Evolutionary conservation across 2,329 filamentous ascomycete genomes (phyloP), one percentile per base, ranked within the genome.

Genomic region (Neonectria hederae): DNA sequence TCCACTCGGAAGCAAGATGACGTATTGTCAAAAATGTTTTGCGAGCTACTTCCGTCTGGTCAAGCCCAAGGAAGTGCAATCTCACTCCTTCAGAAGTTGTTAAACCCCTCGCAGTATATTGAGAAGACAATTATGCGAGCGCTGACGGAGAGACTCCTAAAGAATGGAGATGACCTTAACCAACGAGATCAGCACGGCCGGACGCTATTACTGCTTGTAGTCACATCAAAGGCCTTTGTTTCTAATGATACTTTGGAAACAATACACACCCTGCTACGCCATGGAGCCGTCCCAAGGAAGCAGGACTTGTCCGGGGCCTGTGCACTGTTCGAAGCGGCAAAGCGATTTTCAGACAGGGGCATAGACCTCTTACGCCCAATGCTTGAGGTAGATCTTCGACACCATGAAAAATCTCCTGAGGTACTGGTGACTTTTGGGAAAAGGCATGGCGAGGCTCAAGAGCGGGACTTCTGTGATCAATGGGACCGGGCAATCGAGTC

Each of bases 211-310:
- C 2, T 59, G 19, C 3, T 35, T 3, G 19, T 57, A 10, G 38
- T 49, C 14, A 5, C 1, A 26, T n/a, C 10, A 1, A 13, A 14
- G 4, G 3, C 7, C 24, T 13, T 7, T 7, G 17, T 11, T 2
- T 7, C 17, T 48, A 5, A 1, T 5, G 3, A 8, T 10, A 7
- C 22, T 9, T 5, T n/a, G 19, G 17, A n/a, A 4, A 9, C 7
- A 13, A n/a, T 57, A 11, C 4, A 1, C n/a, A 7, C 40, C 11
- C 40, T 60, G 3, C 7, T 10, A 1, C 21, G 35, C 13, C 17
- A 38, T n/a, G 58, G 58, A 10, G 58, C 58, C 28, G 13, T 48
- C 22, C 40, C 58, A 17, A 54, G 49, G 58, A 40, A 40, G 17
- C 17, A 5, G 5, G 40, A 60, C 22, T n/a, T 10, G 9, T 30